Percentiles rank a stretch among this genome's conserved stretches.
phyloP scores from a whole-genome alignment of 148 eudicot species.

The Nyssa sinensis region DNA sequence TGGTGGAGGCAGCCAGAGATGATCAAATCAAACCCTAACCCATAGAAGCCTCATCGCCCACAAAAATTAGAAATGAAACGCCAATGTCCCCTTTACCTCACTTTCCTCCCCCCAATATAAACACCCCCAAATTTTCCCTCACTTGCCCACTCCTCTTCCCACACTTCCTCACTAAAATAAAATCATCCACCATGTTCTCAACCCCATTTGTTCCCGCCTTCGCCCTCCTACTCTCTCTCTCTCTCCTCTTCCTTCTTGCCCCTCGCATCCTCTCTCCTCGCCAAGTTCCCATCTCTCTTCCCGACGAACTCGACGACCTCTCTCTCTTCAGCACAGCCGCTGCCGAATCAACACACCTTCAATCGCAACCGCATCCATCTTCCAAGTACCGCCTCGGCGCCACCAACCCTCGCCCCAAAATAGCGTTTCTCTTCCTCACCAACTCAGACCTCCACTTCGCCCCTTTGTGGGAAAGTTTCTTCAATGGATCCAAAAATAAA shows the following conservation, averaged over 20 bases:
- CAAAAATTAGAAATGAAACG: neutral
- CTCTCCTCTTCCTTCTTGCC: constrained; percentile 48
- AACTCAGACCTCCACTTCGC: constrained; percentile 59
- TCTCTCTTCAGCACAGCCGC: constrained; percentile 61
- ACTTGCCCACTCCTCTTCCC: too few relatives aligned
- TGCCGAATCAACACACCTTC: constrained; percentile 16
- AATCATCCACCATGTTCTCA: constrained; percentile 21
- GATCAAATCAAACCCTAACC: neutral
- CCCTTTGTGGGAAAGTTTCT: constrained; percentile 65
- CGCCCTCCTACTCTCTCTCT: constrained; percentile 42
- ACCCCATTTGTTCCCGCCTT: constrained; percentile 46
- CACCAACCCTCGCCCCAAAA: constrained; percentile 52
- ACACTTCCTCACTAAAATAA: too few relatives aligned
- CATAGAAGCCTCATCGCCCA: neutral
- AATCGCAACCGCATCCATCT: neutral
- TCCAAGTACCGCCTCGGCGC: constrained; percentile 37
- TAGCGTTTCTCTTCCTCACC: constrained; percentile 81
- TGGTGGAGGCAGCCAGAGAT: neutral
- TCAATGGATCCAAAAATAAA: constrained; percentile 20
- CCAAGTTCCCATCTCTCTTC: constrained; percentile 47
- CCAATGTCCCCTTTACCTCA: neutral
- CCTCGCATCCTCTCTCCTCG: constrained; percentile 52
- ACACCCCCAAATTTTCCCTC: too few relatives aligned
- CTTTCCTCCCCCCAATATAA: too few relatives aligned
- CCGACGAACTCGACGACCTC: constrained; percentile 77